phyloP scores from a whole-genome alignment of 257 asterid species.

The Fraxinus americana region DNA sequence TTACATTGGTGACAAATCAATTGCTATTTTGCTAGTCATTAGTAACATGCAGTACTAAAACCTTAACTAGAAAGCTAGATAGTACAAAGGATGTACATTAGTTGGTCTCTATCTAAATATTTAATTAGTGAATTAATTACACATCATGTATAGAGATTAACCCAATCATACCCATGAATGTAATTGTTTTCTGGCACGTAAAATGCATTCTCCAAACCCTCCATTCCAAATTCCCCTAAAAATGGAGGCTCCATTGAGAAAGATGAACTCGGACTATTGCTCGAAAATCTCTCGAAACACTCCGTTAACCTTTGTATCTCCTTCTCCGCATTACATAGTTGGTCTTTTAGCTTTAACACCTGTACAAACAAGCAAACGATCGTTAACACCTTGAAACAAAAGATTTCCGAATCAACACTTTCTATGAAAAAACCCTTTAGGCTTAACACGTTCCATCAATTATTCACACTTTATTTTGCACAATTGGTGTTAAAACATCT shows the following conservation, averaged over 20 bases:
- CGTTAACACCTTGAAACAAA: no score
- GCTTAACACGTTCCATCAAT: no score
- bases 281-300: constrained; percentile 32
- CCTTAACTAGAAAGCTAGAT: background rate
- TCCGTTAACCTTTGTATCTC: constrained; percentile 40
- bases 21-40: background rate
- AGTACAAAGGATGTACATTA: background rate
- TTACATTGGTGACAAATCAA: background rate
- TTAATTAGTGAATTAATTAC: background rate
- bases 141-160: constrained; percentile 17
- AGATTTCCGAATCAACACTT: no score
- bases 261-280: constrained; percentile 45
- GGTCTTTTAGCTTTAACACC: constrained; percentile 43
- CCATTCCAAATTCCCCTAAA: constrained; percentile 46
- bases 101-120: background rate
- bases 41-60: background rate
- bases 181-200: constrained; percentile 27
- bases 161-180: constrained; percentile 18
- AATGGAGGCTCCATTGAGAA: constrained; percentile 39
- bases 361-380: background rate
- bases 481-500: no score
- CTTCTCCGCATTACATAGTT: constrained; percentile 37
- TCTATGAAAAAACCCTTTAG: no score
- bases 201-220: constrained; percentile 38
- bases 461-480: no score